Conservation (phyloP, 331 rosid genomes). For the Stylosanthes scabra region DNA sequence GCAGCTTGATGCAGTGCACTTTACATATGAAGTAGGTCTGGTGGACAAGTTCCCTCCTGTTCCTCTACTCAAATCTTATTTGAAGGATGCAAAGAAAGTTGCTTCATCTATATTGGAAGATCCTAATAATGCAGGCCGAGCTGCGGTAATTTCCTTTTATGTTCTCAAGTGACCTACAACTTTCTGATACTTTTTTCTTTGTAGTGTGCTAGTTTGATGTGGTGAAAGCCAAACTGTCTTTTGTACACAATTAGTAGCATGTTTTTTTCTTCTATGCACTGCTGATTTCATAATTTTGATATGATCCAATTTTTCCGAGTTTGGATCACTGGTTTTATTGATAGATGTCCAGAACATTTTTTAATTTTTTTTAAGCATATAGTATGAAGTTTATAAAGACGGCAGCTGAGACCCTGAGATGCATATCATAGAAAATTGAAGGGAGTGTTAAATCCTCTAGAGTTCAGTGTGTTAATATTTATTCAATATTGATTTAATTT, state of each 20-base stretch:
- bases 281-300: conserved; percentile 24
- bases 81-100: conserved; percentile 95
- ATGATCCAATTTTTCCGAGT: neutral
- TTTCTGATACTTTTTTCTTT: neutral
- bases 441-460: conserved; percentile 24
- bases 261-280: conserved; percentile 13
- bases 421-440: neutral
- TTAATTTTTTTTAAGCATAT: conserved; percentile 5
- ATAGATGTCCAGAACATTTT: neutral
- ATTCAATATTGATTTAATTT: conserved; percentile 19
- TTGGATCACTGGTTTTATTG: conserved; percentile 20
- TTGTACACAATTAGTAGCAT: neutral
- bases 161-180: neutral
- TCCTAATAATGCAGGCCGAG: conserved; percentile 88
- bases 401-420: neutral
- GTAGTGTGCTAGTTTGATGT: neutral
- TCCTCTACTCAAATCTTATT: conserved; percentile 80
- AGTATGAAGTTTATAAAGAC: conserved; percentile 14
- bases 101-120: conserved; percentile 91
- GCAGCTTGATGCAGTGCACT: conserved; percentile 99
- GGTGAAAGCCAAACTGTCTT: conserved; percentile 14
- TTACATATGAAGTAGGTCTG: conserved; percentile 92
- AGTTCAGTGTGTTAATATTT: conserved; percentile 23
- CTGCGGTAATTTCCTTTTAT: conserved; percentile 65
- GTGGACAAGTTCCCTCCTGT: conserved; percentile 87